Evolutionary conservation across 116 monocot genomes (phyloP).

Genomic region (Cymodocea nodosa): DNA sequence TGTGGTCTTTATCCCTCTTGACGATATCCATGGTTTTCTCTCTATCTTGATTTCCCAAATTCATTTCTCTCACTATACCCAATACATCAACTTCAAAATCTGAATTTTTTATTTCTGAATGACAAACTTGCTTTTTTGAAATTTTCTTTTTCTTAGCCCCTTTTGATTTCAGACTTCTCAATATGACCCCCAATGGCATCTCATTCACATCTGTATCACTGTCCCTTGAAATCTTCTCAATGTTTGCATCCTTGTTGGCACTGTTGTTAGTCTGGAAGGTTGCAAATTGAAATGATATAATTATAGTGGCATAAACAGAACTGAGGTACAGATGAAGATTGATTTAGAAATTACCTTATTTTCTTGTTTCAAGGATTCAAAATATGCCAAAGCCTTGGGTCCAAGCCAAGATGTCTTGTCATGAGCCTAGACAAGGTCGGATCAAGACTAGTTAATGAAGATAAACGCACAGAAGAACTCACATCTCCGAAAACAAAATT

Average conservation of each 20-base stretch:
- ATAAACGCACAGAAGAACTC: no score
- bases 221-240: conserved; percentile 24
- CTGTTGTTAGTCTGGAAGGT: conserved; percentile 30
- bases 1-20: conserved; percentile 9
- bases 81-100: conserved; percentile 79
- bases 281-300: neutral
- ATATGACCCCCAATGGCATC: conserved; percentile 61
- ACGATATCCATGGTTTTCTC: conserved; percentile 11
- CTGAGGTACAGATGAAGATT: no score
- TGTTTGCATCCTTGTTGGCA: conserved; percentile 24
- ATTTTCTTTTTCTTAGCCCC: conserved; percentile 61
- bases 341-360: conserved; percentile 18
- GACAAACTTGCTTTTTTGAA: conserved; percentile 18
- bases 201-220: conserved; percentile 62
- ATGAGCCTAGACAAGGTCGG: conserved; percentile 23
- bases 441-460: no score
- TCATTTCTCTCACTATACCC: conserved; percentile 85
- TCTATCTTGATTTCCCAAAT: conserved; percentile 38
- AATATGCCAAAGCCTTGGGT: conserved; percentile 52
- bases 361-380: conserved; percentile 55
- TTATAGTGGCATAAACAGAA: neutral
- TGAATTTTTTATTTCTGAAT: conserved; percentile 14
- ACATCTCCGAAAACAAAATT: no score
- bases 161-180: conserved; percentile 68
- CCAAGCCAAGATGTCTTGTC: conserved; percentile 32